Evolutionary conservation across 2,329 filamentous ascomycete genomes (phyloP), one percentile per base, ranked within the genome.

Genomic region (Gnomoniopsis smithogilvyi): DNA sequence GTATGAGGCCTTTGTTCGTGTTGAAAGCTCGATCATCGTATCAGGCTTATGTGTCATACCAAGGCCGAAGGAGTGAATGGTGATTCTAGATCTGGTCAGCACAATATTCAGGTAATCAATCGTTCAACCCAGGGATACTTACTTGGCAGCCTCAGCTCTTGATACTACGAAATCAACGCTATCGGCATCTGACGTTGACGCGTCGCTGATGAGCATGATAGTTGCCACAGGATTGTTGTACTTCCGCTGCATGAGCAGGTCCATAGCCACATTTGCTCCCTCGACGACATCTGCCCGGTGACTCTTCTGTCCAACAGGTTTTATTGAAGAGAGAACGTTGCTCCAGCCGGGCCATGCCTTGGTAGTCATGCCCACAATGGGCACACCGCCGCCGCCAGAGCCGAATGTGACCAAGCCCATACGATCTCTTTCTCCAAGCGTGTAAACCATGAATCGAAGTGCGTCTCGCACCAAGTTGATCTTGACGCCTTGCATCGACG

Each of bases 401-500:
- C 95, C 95, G 72, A 99, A 99, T 0, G 95, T 97, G 22, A 99
- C 95, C 47, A 99, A 76, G 6, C 95, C 95, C 94, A 99, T 96
- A 48, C 95, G 90, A 72, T 99, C 95, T 56, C 92, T 85, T 66
- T 97, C 92, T 34, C 95, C 95, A 0, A 99, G 85, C 51, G 86
- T 94, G 65, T 89, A 84, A 2, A 99, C 91, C 73, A 99, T 88
- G 72, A 98, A 99, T 60, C 90, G 91, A 38, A 99, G 81, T 0
- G 94, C 90, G 73, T 99, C 95, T 46, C 92, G 88, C 15, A 99
- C 85, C 1, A 99, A 81, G 62, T 94, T 96, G 70, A 98, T 97
- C 77, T 99, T 99, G 62, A 99, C 85, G n/a, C 95, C 95, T 74
- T 98, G 95, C 94, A 98, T 99, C 0, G 95, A 98, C 1, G 94